Conservation (phyloP, 208 protist genomes). For the Leptomonas pyrrhocoris region DNA sequence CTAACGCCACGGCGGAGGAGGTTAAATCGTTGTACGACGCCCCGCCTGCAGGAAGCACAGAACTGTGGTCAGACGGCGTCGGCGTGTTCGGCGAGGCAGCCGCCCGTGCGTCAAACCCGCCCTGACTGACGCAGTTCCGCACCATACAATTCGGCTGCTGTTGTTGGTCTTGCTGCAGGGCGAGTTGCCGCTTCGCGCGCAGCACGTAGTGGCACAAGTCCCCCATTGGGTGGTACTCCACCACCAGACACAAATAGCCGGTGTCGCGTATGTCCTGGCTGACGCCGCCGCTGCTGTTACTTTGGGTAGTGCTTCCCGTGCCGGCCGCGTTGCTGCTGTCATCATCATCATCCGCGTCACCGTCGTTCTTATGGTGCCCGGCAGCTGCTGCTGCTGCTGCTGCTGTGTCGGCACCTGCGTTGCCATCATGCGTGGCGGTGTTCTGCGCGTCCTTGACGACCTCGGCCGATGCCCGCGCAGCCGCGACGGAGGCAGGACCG, state of each 20-base stretch:
- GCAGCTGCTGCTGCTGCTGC: neutral
- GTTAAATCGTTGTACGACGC: neutral
- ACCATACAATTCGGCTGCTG: neutral
- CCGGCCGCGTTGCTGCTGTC: conserved; percentile 6
- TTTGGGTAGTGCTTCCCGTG: conserved; percentile 20
- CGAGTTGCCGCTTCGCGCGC: conserved; percentile 36
- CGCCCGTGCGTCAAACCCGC: neutral
- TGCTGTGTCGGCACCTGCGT: neutral
- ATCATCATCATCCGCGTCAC: neutral
- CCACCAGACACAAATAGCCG: conserved; percentile 81
- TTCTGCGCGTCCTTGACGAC: neutral
- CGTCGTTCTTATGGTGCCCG: neutral
- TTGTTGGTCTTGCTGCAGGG: conserved; percentile 13
- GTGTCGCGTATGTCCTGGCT: conserved; percentile 25
- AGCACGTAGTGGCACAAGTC: conserved; percentile 78
- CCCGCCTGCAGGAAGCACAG: neutral
- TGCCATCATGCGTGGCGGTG: neutral
- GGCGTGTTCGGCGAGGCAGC: conserved; percentile 2
- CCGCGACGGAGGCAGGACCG: conserved; percentile 15
- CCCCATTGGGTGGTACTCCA: conserved; percentile 83
- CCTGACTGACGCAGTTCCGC: neutral
- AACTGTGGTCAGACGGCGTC: conserved; percentile 11
- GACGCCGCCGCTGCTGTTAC: conserved; percentile 24
- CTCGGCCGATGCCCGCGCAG: conserved; percentile 5
- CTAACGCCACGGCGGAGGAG: conserved; percentile 6